Conservation (phyloP, 805 yeast species). For the Blastobotrys americana region DNA sequence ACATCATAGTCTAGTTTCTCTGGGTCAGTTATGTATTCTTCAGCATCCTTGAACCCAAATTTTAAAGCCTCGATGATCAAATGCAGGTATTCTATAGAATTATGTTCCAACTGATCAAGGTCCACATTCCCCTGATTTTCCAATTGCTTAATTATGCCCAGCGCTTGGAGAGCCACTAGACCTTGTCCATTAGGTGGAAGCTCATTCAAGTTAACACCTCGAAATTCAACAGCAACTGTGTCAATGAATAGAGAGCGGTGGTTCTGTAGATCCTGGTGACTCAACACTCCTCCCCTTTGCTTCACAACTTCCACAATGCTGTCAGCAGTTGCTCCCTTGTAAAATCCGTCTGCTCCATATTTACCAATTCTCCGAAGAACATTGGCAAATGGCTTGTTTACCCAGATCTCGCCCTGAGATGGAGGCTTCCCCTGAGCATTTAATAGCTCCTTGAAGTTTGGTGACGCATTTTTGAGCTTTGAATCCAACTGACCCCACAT, state of each 20-base stretch:
- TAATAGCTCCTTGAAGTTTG: slow-evolving; percentile 31
- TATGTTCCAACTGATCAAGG: slow-evolving; percentile 41
- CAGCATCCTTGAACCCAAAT: slow-evolving; percentile 66
- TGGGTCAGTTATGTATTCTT: slow-evolving; percentile 63
- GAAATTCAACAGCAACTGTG: slow-evolving; percentile 43
- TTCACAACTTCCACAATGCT: slow-evolving; percentile 51
- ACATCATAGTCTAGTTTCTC: slow-evolving; percentile 32
- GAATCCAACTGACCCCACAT: slow-evolving; percentile 41
- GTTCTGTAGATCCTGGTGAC: slow-evolving; percentile 45
- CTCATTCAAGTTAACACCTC: slow-evolving; percentile 59
- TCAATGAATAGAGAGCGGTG: slow-evolving; percentile 60
- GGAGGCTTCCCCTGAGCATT: slow-evolving; percentile 40
- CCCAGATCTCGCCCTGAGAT: slow-evolving; percentile 48
- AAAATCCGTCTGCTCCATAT: slow-evolving; percentile 59
- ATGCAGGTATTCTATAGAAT: slow-evolving; percentile 65
- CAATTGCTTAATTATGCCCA: slow-evolving; percentile 57
- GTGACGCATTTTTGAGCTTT: slow-evolving; percentile 33
- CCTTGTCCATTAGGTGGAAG: slow-evolving; percentile 86
- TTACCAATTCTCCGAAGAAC: slow-evolving; percentile 46
- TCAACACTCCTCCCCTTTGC: slow-evolving; percentile 49
- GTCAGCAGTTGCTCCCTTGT: slow-evolving; percentile 62
- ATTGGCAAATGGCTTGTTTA: slow-evolving; percentile 46
- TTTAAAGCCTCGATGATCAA: slow-evolving; percentile 63
- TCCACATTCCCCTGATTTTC: slow-evolving; percentile 39
- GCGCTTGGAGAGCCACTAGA: slow-evolving; percentile 60